Evolutionary conservation across 2,329 filamentous ascomycete species (phyloP).

Genomic region (Blumeria hordei): DNA sequence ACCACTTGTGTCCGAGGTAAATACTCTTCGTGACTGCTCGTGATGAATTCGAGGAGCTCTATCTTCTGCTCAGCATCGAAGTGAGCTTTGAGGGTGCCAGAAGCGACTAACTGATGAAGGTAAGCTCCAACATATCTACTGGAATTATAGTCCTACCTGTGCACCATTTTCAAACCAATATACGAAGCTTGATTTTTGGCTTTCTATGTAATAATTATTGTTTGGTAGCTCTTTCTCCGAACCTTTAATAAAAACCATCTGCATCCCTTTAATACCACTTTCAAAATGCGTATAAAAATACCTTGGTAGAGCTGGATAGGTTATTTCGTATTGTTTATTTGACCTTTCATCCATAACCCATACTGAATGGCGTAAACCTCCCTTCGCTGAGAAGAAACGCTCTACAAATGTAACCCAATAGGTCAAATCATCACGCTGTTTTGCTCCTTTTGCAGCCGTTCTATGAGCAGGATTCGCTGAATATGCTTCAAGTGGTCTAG

Average conservation of each 20-base stretch:
- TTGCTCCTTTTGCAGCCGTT: slow-evolving; percentile 21
- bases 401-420: slow-evolving; percentile 65
- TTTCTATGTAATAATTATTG: slow-evolving; percentile 51
- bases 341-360: slow-evolving; percentile 29
- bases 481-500: slow-evolving; percentile 9
- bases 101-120: slow-evolving; percentile 39
- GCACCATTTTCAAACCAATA: slow-evolving; percentile 74
- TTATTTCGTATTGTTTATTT: slow-evolving; percentile 70
- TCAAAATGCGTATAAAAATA: slow-evolving; percentile 82
- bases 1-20: slow-evolving; percentile 44
- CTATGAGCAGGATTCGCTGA: slow-evolving; percentile 7
- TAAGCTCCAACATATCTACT: slow-evolving; percentile 11
- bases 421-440: slow-evolving; percentile 39
- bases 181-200: slow-evolving; percentile 52
- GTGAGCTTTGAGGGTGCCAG: slow-evolving; percentile 52
- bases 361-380: slow-evolving; percentile 53
- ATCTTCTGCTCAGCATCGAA: slow-evolving; percentile 64
- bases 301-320: slow-evolving; percentile 55
- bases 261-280: slow-evolving; percentile 64
- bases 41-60: slow-evolving; percentile 63
- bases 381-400: slow-evolving; percentile 56
- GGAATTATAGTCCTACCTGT: slow-evolving; percentile 31
- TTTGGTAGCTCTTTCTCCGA: slow-evolving; percentile 30
- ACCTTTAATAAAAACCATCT: slow-evolving; percentile 56
- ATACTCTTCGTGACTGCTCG: slow-evolving; percentile 57